Conservation (phyloP, 2,329 filamentous ascomycete species). For the Curvularia sp. region DNA sequence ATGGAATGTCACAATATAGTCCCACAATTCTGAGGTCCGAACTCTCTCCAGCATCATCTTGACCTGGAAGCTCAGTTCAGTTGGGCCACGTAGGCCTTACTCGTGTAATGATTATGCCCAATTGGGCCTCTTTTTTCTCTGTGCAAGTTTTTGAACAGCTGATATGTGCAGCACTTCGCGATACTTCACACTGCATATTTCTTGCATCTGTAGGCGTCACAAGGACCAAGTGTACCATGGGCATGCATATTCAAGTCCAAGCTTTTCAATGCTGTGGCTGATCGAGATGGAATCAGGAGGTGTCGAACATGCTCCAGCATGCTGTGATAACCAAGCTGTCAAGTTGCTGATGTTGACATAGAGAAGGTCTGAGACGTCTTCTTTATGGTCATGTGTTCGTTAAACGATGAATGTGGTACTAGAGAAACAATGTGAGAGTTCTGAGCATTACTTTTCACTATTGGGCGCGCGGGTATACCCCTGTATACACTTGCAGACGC, state of each 20-base stretch:
- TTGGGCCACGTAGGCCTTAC: not conserved
- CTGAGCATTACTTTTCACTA: not conserved
- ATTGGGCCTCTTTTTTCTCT: not conserved
- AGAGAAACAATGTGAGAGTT: not conserved
- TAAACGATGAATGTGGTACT: not conserved
- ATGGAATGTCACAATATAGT: not conserved
- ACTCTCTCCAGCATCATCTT: not conserved
- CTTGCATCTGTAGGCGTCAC: not conserved
- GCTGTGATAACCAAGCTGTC: not conserved
- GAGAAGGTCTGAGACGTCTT: not conserved
- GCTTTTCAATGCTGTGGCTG: not conserved
- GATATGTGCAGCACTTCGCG: not conserved
- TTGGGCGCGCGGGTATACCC: not conserved
- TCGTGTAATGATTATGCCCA: not conserved
- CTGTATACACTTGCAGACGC: not conserved
- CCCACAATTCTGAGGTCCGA: not conserved
- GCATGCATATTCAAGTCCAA: not conserved
- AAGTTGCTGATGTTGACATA: not conserved
- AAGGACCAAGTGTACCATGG: not conserved
- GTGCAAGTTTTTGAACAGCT: not conserved
- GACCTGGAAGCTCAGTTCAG: not conserved
- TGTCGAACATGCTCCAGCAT: not conserved
- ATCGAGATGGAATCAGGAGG: not conserved
- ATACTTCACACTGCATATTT: not conserved
- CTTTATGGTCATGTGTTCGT: not conserved